Percentiles rank a stretch among this genome's conserved stretches.
phyloP scores from a whole-genome alignment of 2,329 filamentous ascomycete genomes.

The Verruconis gallopava region DNA sequence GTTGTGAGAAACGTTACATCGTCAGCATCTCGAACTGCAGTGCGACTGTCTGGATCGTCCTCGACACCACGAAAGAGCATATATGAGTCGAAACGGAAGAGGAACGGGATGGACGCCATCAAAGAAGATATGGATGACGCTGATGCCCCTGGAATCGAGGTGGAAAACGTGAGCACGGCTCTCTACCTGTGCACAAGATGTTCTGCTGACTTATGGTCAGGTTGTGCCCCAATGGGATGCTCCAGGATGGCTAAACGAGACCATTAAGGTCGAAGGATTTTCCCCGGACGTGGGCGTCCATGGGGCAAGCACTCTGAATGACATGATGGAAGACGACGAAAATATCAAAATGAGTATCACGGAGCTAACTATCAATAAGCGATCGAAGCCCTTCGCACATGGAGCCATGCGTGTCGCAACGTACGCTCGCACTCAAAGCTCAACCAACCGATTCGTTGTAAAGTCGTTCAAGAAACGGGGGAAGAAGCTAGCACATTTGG shows the following conservation, averaged over 20 bases:
- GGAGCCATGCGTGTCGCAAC: constrained; percentile 23
- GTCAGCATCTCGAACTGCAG: constrained; percentile 21
- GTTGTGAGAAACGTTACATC: constrained; percentile 20
- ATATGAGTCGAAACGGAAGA: neutral
- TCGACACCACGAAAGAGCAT: constrained; percentile 1
- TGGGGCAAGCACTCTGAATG: constrained; percentile 19
- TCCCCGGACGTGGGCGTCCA: constrained; percentile 19
- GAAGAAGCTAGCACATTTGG: constrained; percentile 19
- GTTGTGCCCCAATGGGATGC: constrained; percentile 17
- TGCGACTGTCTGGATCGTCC: constrained; percentile 12
- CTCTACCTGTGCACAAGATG: too few relatives aligned
- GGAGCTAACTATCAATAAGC: constrained; percentile 23
- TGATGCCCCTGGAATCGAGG: neutral
- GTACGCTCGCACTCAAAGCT: constrained; percentile 22
- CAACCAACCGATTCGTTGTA: constrained; percentile 22
- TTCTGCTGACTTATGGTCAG: too few relatives aligned
- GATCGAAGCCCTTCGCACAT: constrained; percentile 21
- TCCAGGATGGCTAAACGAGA: constrained; percentile 20
- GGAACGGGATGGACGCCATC: constrained; percentile 11
- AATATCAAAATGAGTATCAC: constrained; percentile 23
- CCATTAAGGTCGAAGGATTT: constrained; percentile 19
- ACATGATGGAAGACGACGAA: constrained; percentile 25
- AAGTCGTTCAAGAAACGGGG: constrained; percentile 22
- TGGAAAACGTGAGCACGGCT: neutral
- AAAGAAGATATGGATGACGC: constrained; percentile 11